These are phyloP conservation scores for Ceratobasidium sp. DNA, from an alignment of 1,284 basidiomycete genomes.

Conservation along the genomic window DNA sequence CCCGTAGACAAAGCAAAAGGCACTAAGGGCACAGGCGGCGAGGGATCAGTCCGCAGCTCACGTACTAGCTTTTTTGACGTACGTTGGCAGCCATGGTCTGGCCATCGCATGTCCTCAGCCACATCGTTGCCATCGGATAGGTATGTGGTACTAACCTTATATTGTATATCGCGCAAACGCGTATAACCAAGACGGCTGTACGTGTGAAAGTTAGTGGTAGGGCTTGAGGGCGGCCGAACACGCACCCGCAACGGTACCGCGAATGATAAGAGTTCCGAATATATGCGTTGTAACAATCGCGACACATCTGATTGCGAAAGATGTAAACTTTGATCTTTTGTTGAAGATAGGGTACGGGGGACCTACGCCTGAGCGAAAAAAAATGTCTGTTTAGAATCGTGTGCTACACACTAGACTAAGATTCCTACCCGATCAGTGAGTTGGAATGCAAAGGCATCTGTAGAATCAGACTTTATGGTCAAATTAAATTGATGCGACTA, in stretches of 20 bases:
- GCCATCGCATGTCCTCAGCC: background rate
- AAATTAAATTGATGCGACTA: no score
- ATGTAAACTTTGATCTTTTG: no score
- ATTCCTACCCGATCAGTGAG: no score
- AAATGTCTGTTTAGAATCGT: no score
- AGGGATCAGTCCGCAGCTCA: background rate
- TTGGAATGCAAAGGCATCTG: no score
- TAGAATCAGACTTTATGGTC: no score
- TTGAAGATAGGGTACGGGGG: no score
- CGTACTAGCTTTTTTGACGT: background rate
- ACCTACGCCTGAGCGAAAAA: no score
- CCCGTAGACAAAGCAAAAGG: background rate
- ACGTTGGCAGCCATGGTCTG: background rate
- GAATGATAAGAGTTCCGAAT: background rate
- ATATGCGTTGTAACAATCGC: background rate
- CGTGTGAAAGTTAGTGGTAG: background rate
- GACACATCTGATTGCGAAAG: slow-evolving; percentile 1
- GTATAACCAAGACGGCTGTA: background rate
- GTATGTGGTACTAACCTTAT: background rate
- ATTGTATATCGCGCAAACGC: background rate
- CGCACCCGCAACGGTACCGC: background rate
- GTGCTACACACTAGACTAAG: no score
- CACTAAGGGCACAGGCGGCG: background rate
- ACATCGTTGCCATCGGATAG: background rate
- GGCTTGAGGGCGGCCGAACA: background rate